Evolutionary conservation across 306 rosid species (phyloP).

Genomic region (Oxytropis ochrocephala): DNA sequence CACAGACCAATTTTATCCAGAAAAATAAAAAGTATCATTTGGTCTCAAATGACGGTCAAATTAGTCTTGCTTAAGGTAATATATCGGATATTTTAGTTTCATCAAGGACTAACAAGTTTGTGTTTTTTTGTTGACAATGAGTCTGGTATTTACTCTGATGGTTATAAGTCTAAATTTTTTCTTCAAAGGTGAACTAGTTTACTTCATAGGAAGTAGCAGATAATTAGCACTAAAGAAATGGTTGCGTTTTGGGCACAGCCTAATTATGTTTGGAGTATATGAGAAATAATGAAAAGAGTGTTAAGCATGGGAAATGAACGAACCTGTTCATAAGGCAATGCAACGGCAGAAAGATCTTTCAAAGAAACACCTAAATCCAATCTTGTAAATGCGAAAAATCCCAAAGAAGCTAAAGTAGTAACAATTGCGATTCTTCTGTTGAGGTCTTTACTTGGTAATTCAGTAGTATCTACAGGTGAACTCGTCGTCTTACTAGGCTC

Average conservation of each 20-base stretch:
- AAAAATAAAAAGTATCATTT: too few species aligned
- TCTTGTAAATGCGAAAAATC: constrained; percentile 59
- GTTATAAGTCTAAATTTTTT: too few species aligned
- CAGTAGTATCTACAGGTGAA: constrained; percentile 11
- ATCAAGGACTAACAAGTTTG: too few species aligned
- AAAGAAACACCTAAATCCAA: constrained; percentile 90
- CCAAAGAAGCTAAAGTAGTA: constrained; percentile 71
- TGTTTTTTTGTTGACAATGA: too few species aligned
- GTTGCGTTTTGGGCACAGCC: neutral
- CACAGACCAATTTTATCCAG: too few species aligned
- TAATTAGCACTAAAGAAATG: neutral
- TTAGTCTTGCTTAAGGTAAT: too few species aligned
- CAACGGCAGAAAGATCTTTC: constrained; percentile 73
- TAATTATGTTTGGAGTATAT: neutral
- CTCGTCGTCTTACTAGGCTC: constrained; percentile 41
- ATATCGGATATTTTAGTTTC: too few species aligned
- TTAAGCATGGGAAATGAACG: constrained; percentile 21
- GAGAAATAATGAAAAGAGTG: neutral
- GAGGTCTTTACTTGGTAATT: constrained; percentile 51
- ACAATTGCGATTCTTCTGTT: constrained; percentile 55
- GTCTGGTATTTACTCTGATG: too few species aligned
- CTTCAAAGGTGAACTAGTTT: neutral
- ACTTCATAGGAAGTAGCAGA: neutral
- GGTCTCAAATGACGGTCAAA: too few species aligned
- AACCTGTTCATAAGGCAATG: constrained; percentile 92